phyloP scores from a whole-genome alignment of 345 rosid species.

The Salix exigua region DNA sequence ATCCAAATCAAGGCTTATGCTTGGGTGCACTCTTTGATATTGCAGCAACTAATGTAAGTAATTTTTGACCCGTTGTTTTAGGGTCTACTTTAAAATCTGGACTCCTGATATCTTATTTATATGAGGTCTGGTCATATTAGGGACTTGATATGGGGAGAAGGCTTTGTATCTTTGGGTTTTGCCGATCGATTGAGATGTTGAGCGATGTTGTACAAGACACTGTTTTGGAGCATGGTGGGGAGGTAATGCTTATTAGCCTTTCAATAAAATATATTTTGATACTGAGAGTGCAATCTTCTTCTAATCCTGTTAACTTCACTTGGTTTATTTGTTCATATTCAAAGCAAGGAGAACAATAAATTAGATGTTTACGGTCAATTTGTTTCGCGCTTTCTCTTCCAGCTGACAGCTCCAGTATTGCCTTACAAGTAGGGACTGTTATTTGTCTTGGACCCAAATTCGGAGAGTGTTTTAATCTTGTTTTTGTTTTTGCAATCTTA shows the following conservation, averaged over 20 bases:
- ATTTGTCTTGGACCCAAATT: too few species aligned
- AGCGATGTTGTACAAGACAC: conserved; percentile 93
- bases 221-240: conserved; percentile 89
- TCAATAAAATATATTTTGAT: background rate
- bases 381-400: background rate
- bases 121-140: conserved; percentile 31
- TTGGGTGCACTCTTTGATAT: conserved; percentile 87
- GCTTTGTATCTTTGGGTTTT: conserved; percentile 90
- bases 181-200: conserved; percentile 96
- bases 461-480: background rate
- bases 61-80: background rate
- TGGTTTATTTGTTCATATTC: background rate
- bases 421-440: background rate
- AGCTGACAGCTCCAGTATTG: background rate
- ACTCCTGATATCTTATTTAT: conserved; percentile 1
- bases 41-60: conserved; percentile 82
- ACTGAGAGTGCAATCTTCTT: background rate
- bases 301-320: background rate
- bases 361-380: background rate
- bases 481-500: background rate
- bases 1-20: conserved; percentile 75
- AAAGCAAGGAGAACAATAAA: background rate
- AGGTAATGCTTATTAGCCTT: conserved; percentile 42
- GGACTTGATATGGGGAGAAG: conserved; percentile 91
- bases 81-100: background rate